Evolutionary conservation across 2,329 filamentous ascomycete genomes (phyloP), one percentile per base, ranked within the genome.

Genomic region (Exophiala phaeomuriformis): DNA sequence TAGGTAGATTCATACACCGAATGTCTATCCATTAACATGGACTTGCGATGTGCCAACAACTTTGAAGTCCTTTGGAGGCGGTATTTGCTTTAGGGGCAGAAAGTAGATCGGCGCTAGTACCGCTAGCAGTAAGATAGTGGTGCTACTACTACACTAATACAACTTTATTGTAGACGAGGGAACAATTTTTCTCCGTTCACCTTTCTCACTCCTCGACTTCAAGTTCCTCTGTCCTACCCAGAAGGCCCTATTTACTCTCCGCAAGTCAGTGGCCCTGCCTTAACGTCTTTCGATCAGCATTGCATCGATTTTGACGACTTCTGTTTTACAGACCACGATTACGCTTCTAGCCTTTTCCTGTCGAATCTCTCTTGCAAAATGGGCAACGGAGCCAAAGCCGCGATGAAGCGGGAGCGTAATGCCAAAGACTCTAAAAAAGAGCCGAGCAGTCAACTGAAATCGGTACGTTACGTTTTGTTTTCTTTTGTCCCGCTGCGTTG

Each of bases 391-490:
- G 80, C 79, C 69, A 84, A 82, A 71, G 81, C 82, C 68, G 75
- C 78, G 68, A 80, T 84, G 72, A 86, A 86, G 80, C 84, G 85
- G 61, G 85, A 86, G 70, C 83, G 84, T 71, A 83, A 83, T 68
- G 74, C 75, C 60, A 85, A 86, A 71, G 79, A 85, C 59, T 68
- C 68, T 60, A 79, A 76, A 66, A 72, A 69, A 49, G 58, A 54
- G 27, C 71, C 68, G 59, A 84, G 82, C 72, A 86, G 84, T 60
- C 84, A 87, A 71, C 76, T 84, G 66, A 86, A 86, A 73, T 71
- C 75, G 62, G 81, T 84, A 75, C 56, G 80, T 78, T 50, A 12
- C 39, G 37, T 50, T 36, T 49, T 45, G n/a, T 5, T 50, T 37
- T 40, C 4, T 30, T 33, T 41, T 9, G 7, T 39, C 37, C 19